These are phyloP conservation scores for Corynascus novoguineensis DNA, from an alignment of 495 filamentous ascomycete genomes.

Conservation along the genomic window DNA sequence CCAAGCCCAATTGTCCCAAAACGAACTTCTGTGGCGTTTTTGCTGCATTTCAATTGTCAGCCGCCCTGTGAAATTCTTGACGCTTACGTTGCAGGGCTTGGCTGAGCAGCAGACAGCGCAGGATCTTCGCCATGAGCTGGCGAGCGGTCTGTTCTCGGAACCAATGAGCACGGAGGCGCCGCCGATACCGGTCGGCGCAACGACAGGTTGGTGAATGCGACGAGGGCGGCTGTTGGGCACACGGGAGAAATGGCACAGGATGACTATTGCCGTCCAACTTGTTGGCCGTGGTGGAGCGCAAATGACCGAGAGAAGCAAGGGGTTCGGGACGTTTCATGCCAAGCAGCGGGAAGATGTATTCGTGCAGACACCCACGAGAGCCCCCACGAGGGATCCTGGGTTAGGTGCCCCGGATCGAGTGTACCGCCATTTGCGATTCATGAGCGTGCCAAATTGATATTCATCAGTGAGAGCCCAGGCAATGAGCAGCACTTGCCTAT, in stretches of 20 bases:
- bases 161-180: not conserved
- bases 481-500: too few species aligned
- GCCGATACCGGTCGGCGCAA: constrained; percentile 11
- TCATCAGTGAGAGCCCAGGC: too few species aligned
- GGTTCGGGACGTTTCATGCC: constrained; percentile 9
- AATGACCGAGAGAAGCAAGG: not conserved
- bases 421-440: too few species aligned
- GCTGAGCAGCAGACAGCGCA: constrained; percentile 1
- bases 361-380: constrained; percentile 2
- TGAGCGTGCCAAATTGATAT: too few species aligned
- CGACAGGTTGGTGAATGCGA: not conserved
- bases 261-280: constrained; percentile 11
- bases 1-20: not conserved
- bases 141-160: not conserved
- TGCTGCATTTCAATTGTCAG: not conserved
- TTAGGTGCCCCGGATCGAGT: too few species aligned
- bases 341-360: not conserved
- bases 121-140: constrained; percentile 5
- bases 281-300: not conserved
- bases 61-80: not conserved
- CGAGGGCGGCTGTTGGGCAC: not conserved
- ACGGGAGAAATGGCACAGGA: constrained; percentile 3
- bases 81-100: not conserved
- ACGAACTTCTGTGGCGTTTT: not conserved
- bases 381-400: too few species aligned